phyloP scores from a whole-genome alignment of 192 early-diverging fungal genomes.

The Dispira parvispora region DNA sequence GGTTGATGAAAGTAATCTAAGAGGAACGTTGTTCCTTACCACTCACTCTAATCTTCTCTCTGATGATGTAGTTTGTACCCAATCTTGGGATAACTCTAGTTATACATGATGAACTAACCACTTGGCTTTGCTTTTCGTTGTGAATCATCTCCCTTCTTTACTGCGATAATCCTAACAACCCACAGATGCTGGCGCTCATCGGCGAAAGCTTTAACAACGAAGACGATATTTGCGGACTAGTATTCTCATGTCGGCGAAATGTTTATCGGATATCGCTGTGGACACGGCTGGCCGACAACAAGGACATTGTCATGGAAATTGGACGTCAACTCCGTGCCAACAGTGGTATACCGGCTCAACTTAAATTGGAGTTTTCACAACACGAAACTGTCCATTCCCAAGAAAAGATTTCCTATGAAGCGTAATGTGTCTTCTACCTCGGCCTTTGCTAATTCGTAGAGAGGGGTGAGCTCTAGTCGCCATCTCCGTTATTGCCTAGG shows the following conservation, averaged over 20 bases:
- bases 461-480: no score
- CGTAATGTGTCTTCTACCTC: no score
- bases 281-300: constrained; percentile 45
- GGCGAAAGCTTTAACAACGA: constrained; percentile 68
- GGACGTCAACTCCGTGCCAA: constrained; percentile 18
- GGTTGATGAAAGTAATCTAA: constrained; percentile 11
- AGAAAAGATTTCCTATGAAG: no score
- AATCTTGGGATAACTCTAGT: no score
- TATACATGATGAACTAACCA: no score
- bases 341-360: background rate
- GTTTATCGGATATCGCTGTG: constrained; percentile 77
- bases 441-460: no score
- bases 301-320: constrained; percentile 25
- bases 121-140: no score
- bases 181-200: constrained; percentile 68
- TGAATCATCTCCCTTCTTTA: no score
- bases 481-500: no score
- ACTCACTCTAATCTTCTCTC: constrained; percentile 11
- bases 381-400: constrained; percentile 5
- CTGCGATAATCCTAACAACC: no score
- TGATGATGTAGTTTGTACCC: no score
- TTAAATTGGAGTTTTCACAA: constrained; percentile 10
- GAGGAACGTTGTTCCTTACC: constrained; percentile 9
- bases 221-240: constrained; percentile 74
- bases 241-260: constrained; percentile 68